phyloP scores from a whole-genome alignment of 169 alveolate species.

The Eimeria falciformis region DNA sequence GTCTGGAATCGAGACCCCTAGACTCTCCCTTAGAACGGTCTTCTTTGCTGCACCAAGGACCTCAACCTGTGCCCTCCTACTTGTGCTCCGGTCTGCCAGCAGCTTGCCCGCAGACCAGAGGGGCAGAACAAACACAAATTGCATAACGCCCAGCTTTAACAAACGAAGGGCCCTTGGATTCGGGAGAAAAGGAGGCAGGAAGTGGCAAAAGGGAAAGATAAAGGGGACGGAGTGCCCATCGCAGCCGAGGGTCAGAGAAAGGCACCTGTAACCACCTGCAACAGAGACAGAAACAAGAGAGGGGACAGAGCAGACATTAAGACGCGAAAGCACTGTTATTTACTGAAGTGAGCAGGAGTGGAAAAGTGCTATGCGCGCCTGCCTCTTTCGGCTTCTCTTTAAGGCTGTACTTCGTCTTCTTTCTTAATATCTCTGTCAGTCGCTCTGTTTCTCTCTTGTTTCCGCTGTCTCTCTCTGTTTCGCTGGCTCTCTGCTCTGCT shows the following conservation, averaged over 20 bases:
- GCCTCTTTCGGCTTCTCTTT: too few species aligned
- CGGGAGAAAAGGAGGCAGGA: slow-evolving; percentile 57
- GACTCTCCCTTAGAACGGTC: neutral
- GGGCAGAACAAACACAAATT: slow-evolving; percentile 58
- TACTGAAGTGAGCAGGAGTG: too few species aligned
- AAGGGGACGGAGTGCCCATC: slow-evolving; percentile 35
- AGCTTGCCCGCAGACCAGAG: slow-evolving; percentile 33
- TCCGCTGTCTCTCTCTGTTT: too few species aligned
- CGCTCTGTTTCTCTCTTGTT: too few species aligned
- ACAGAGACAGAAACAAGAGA: slow-evolving; percentile 1
- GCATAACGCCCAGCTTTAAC: slow-evolving; percentile 66
- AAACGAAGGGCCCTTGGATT: slow-evolving; percentile 49
- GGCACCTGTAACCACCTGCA: slow-evolving; percentile 63
- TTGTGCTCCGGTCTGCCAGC: neutral
- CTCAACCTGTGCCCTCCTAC: neutral
- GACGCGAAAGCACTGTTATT: neutral
- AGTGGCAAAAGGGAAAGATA: slow-evolving; percentile 52
- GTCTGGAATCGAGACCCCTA: neutral
- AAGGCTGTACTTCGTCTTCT: too few species aligned
- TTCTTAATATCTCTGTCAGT: too few species aligned
- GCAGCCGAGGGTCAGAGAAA: slow-evolving; percentile 71
- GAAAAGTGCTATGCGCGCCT: too few species aligned
- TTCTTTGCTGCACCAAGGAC: neutral
- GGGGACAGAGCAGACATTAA: neutral
- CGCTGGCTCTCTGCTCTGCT: too few species aligned